Percentiles rank a stretch among this genome's conserved stretches.
Conservation (phyloP, 2,329 filamentous ascomycete genomes). For the Cordyceps cateniannulata region DNA sequence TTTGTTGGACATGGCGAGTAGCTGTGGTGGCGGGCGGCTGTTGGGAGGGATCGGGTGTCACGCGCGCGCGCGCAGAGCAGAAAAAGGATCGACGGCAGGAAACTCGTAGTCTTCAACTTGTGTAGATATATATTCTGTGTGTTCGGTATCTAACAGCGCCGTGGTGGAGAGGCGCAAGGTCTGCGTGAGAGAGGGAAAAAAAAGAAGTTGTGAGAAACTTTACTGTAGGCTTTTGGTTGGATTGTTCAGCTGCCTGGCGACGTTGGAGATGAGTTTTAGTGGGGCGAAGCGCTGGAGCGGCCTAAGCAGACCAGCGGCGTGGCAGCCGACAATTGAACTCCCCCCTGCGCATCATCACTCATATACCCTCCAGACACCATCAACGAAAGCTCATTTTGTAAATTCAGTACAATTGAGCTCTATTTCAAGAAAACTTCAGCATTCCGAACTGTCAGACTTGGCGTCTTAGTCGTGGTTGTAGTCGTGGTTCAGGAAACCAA, state of each 20-base stretch:
- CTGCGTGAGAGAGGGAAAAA: conserved; percentile 2
- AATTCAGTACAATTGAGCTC: background rate
- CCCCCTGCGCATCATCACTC: conserved; percentile 5
- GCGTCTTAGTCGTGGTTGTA: background rate
- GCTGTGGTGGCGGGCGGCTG: background rate
- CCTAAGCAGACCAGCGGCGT: background rate
- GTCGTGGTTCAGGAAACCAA: background rate
- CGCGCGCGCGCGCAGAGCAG: background rate
- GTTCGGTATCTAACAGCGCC: background rate
- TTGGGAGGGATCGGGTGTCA: background rate
- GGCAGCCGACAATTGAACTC: background rate
- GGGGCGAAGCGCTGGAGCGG: background rate
- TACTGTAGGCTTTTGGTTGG: background rate
- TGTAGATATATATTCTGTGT: background rate
- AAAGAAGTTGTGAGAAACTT: background rate
- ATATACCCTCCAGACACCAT: background rate
- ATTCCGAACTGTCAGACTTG: too few relatives aligned
- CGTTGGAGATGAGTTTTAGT: conserved; percentile 9
- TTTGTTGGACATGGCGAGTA: conserved; percentile 29
- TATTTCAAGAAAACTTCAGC: background rate
- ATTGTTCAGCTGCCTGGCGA: background rate
- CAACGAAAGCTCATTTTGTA: background rate
- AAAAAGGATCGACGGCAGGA: background rate
- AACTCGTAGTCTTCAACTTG: background rate
- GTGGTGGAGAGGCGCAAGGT: conserved; percentile 8